Evolutionary conservation across 2,329 filamentous ascomycete species (phyloP).

Genomic region (Elsinoe fawcettii): DNA sequence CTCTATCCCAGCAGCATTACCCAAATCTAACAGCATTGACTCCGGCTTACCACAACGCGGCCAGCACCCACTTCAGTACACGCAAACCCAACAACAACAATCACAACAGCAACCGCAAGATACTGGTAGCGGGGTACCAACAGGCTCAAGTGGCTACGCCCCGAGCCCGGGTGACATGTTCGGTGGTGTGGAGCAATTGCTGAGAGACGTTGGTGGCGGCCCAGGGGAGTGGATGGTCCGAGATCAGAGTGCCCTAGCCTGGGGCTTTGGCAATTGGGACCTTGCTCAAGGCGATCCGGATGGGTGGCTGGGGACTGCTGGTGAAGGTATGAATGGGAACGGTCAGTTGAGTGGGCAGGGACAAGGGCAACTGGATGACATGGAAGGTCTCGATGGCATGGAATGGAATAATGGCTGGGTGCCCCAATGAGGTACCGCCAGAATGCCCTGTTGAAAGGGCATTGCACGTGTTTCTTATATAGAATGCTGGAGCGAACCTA

Average conservation of each 20-base stretch:
- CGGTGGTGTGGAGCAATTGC: slow-evolving; percentile 52
- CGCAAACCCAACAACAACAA: slow-evolving; percentile 16
- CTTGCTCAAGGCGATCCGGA: slow-evolving; percentile 14
- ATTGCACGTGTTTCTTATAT: not conserved
- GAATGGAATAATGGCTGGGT: not conserved
- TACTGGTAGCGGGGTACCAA: slow-evolving; percentile 23
- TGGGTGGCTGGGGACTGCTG: not conserved
- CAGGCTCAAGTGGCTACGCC: not conserved
- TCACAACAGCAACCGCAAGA: slow-evolving; percentile 21
- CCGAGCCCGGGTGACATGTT: slow-evolving; percentile 46
- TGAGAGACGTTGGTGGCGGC: slow-evolving; percentile 44
- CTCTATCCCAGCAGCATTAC: not conserved
- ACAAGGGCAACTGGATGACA: not conserved
- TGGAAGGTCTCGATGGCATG: not conserved
- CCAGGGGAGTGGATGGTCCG: slow-evolving; percentile 43
- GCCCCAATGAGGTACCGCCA: not conserved
- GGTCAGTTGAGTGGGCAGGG: not conserved
- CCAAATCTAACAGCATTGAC: slow-evolving; percentile 7
- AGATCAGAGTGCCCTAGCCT: slow-evolving; percentile 53
- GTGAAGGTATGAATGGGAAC: not conserved
- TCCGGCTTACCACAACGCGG: not conserved
- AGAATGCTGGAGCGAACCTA: not conserved
- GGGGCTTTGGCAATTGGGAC: slow-evolving; percentile 57
- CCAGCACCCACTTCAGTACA: not conserved
- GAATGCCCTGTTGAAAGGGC: not conserved